Base-by-base conservation (phyloP, 345 rosid genomes). In the Cardiospermum halicacabum region DNA sequence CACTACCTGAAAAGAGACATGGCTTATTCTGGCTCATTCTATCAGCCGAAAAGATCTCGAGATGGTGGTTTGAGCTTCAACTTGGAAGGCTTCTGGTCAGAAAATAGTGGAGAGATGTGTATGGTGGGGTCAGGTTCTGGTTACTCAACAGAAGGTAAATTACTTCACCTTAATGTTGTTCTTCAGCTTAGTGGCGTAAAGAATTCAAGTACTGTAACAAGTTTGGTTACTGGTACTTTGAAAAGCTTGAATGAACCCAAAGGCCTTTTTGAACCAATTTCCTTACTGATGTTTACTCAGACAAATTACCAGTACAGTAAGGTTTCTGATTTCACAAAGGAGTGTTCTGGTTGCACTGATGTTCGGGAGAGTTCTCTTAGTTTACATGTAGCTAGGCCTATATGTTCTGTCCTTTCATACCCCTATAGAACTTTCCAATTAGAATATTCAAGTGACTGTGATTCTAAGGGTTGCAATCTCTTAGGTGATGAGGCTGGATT, bases 11-110 rank as follows among this genome's bases (percentile, higher is more conserved):
- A 6, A 16, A 19, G 2, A 8, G 1, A 22, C 11, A 4, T 39
- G 30, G 1, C 19, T 0, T 28, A 53, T 42, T 48, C 50, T 56
- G 59, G 56, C 1, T 31, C 47, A 5, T 40, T 58, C 30, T 7
- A 50, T 51, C 36, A 32, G 2, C 3, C n/a, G 13, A 15, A 13
- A n/a, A 64, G 66, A 26, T 36, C 37, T 24, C 5, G 21, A 11
- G 8, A 10, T 6, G 55, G 72, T 40, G 27, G 60, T 54, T 25
- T 66, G 49, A 62, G 58, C 7, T 74, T 78, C 37, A 50, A 43
- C 13, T n/a, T 78, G 5, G 13, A 75, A 62, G 82, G 82, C 40
- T 75, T 69, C 54, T 78, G 79, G 82, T 72, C 77, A 21, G 36
- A 9, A 11, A 47, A 58, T 16, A 37, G 43, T 0, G 82, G 79